Base-by-base conservation (phyloP, 2,329 filamentous ascomycete genomes). In the Cercospora sp. region DNA sequence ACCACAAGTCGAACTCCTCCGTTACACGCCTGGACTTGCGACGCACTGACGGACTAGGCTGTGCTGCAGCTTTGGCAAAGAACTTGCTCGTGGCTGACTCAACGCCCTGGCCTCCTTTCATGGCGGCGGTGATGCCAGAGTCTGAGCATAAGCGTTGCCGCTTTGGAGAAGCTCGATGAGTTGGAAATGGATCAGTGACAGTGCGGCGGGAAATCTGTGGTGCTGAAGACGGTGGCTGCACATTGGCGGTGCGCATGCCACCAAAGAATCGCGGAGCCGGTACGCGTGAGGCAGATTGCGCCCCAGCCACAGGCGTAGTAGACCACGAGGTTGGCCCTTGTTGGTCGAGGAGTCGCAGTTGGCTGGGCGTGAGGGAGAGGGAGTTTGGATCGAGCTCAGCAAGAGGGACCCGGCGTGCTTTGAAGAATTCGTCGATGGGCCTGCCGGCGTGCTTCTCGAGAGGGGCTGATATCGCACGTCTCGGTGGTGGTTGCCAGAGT, bases 351-450 rank as follows among this genome's bases (percentile, higher is more conserved):
- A 89, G 77, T 28, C 82, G 81, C 75, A 87, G 86, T 74, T 91
- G 89, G 72, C 84, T 89, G 20, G 88, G 88, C 8, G 89, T 90
- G 23, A 87, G 87, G 0, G 87, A 89, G 75, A 91, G 88, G 68
- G 81, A 85, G 74, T 91, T 91, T 0, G 87, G 86, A 75, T 91
- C 88, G 23, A 91, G 80, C 75, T 91, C 89, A 20, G 87, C 87
- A 66, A 91, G 81, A 10, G 89, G 89, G 36, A 82, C 85, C 3
- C 89, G 85, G 73, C 84, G 87, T 7, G 86, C 81, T 67, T 86
- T 89, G 81, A 91, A 91, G 78, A 89, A 91, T 2, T 84, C 82
- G 61, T 87, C 85, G 65, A 91, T 90, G 1, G 87, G 81, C 71
- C 86, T 87, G 51, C 81, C 82, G n/a, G 84, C 83, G 33, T 64